These are phyloP conservation scores for Acaromyces ingoldii DNA, from an alignment of 1,284 basidiomycete species.

Conservation along the genomic window DNA sequence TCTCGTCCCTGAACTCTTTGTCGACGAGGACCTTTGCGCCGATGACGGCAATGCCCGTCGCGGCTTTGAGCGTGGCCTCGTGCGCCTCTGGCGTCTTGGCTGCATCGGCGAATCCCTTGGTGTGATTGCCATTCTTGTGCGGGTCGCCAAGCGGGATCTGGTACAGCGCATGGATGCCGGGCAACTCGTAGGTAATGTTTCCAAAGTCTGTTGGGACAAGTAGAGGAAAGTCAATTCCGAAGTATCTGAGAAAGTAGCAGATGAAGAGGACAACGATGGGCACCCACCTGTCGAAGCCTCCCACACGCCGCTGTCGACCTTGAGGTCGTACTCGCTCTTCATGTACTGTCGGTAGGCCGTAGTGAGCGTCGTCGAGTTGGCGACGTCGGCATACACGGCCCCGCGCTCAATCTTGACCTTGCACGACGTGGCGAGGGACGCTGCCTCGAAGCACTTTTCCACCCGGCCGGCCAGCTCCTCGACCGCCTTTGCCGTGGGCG, in stretches of 20 bases:
- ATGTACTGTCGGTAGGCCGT: slow-evolving; percentile 37
- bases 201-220: slow-evolving; percentile 48
- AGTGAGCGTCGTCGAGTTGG: slow-evolving; percentile 28
- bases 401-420: slow-evolving; percentile 56
- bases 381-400: slow-evolving; percentile 47
- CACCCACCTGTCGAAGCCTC: slow-evolving; percentile 4
- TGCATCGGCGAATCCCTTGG: slow-evolving; percentile 35
- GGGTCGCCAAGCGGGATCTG: slow-evolving; percentile 41
- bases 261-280: not conserved
- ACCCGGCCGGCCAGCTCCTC: slow-evolving; percentile 58
- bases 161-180: slow-evolving; percentile 49
- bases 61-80: slow-evolving; percentile 46
- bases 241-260: not conserved
- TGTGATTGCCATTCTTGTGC: slow-evolving; percentile 48
- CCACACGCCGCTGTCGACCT: slow-evolving; percentile 18
- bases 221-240: not conserved
- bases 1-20: slow-evolving; percentile 40
- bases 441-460: slow-evolving; percentile 66
- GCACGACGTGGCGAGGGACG: slow-evolving; percentile 67
- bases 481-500: slow-evolving; percentile 62
- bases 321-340: slow-evolving; percentile 41
- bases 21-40: slow-evolving; percentile 50
- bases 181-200: slow-evolving; percentile 50
- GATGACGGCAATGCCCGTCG: slow-evolving; percentile 49
- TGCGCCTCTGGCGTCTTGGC: slow-evolving; percentile 38